Base-by-base conservation (phyloP, 1,284 basidiomycete genomes). In the Trichosporon coremiiforme region DNA sequence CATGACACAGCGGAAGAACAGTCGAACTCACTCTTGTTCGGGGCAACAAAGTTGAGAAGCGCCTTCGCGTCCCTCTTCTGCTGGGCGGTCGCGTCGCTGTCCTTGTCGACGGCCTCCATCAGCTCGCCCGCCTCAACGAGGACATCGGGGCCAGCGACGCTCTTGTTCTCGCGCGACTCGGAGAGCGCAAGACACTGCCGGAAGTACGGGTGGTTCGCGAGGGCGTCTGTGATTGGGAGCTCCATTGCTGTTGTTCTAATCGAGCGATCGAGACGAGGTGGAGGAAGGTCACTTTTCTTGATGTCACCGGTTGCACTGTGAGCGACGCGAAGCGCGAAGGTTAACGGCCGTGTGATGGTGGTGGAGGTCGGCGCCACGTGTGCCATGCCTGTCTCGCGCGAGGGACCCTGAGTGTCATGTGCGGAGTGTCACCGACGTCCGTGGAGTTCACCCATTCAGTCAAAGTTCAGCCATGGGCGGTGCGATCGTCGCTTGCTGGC, bases 81-180 rank as follows among this genome's bases (percentile, higher is more conserved):
- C 57, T 31, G 29, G 2, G 55, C 55, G 73, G 78, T 80, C 41
- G 81, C 80, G 47, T 93, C 93, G 68, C 93, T 91, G 82, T 94
- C 94, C 47, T 91, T 93, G n/a, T 91, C 89, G 76, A 96, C 89
- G 83, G 95, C 88, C 83, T 92, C 94, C 78, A 87, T 86, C 65
- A 95, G 87, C 78, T 95, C 91, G 57, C 72, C 70, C 35, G 87
- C 86, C 75, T 91, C 89, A 64, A 95, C 84, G 50, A 96, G 85
- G 74, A 89, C 65, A 90, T 93, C 94, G 76, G 67, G 66, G 15
- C 71, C 71, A 4, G 57, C 29, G 31, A 62, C 57, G 20, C 12
- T 15, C 29, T 33, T 33, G 31, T 17, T 35, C 31, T 33, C 57
- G 57, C 31, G 57, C 57, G 57, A 62, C 57, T 62, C 57, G 57